Evolutionary conservation across 2,329 filamentous ascomycete species (phyloP).

Genomic region (Helicocarpus griseus): DNA sequence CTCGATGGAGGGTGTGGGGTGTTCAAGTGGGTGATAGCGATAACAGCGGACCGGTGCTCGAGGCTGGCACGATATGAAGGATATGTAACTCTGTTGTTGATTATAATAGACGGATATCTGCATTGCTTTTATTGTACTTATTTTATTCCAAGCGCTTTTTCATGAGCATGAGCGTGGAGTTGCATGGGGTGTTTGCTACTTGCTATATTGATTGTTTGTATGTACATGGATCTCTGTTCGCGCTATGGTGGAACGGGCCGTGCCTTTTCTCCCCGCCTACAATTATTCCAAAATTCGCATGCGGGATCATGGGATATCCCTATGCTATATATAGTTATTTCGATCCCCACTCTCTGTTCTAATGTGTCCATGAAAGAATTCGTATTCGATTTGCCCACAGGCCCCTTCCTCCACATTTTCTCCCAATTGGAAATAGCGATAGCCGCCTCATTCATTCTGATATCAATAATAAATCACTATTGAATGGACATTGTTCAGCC

Average conservation of each 20-base stretch:
- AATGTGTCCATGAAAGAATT: not conserved
- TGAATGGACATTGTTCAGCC: not conserved
- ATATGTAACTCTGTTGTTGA: not conserved
- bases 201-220: not conserved
- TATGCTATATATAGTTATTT: not conserved
- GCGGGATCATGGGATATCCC: no score
- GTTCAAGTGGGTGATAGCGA: slow-evolving; percentile 22
- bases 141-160: not conserved
- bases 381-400: not conserved
- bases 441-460: no score
- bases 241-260: no score
- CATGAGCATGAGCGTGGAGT: not conserved
- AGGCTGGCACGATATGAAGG: not conserved
- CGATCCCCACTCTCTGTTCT: not conserved
- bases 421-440: no score
- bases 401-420: not conserved
- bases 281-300: no score
- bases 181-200: not conserved
- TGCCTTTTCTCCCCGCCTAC: no score
- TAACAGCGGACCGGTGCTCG: not conserved
- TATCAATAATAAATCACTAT: no score
- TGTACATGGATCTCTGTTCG: no score
- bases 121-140: not conserved
- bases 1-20: slow-evolving; percentile 33
- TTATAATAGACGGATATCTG: not conserved